A percentile compares a stretch with the other conserved stretches of the same genome.
Evolutionary conservation across 768 basidiomycete species (phyloP).

Genomic region (Suillus decipiens): DNA sequence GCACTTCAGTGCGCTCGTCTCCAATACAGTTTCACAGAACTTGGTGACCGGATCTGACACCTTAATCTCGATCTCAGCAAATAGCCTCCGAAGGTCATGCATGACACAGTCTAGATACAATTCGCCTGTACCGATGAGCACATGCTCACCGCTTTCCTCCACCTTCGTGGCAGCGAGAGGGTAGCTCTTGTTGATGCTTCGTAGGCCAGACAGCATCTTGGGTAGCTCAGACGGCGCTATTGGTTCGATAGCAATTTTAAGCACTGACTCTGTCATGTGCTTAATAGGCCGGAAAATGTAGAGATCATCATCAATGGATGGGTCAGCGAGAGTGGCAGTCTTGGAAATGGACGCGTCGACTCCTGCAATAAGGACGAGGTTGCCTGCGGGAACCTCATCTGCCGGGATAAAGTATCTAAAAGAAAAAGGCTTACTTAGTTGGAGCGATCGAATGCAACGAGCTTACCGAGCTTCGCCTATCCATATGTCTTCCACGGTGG

Average conservation of each 20-base stretch:
- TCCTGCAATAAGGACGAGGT: constrained; percentile 89
- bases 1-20: constrained; percentile 97
- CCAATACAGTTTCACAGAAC: constrained; percentile 97
- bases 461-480: constrained; percentile 85
- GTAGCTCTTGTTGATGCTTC: constrained; percentile 98
- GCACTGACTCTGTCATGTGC: constrained; percentile 94
- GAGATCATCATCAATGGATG: constrained; percentile 79
- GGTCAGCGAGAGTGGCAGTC: constrained; percentile 82
- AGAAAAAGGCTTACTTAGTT: constrained; percentile 2
- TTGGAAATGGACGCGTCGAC: constrained; percentile 95
- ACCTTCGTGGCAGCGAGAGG: constrained; percentile 94
- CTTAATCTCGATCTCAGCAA: constrained; percentile 99
- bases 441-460: not conserved
- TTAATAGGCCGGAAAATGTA: constrained; percentile 96
- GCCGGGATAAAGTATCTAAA: constrained; percentile 87
- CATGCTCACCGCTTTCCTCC: constrained; percentile 97
- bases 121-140: constrained; percentile 95
- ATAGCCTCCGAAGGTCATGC: constrained; percentile 90
- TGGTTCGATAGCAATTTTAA: constrained; percentile 98
- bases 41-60: constrained; percentile 98
- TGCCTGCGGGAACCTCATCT: constrained; percentile 88
- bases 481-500: constrained; percentile 84
- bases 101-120: constrained; percentile 95
- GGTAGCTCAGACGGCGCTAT: constrained; percentile 97
- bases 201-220: constrained; percentile 96